These are phyloP conservation scores for Teunomyces stri DNA, from an alignment of 805 yeast species.

Conservation along the genomic window DNA sequence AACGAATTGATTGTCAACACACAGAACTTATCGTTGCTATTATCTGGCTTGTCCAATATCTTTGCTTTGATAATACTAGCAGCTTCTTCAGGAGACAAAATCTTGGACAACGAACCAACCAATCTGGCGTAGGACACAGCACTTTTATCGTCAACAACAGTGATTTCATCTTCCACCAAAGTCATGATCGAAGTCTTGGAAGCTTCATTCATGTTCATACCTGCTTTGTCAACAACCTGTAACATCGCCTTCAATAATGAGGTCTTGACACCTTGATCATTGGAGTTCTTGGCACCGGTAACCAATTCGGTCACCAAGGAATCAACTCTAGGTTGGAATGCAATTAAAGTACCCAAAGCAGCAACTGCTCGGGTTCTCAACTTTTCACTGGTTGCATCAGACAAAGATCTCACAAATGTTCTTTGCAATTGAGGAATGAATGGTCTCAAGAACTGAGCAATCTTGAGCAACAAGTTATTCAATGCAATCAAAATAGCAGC, in stretches of 20 bases:
- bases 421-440: slow-evolving; percentile 97
- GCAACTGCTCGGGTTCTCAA: slow-evolving; percentile 82
- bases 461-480: slow-evolving; percentile 70
- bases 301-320: slow-evolving; percentile 85
- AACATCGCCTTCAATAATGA: slow-evolving; percentile 83
- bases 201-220: slow-evolving; percentile 69
- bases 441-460: slow-evolving; percentile 90
- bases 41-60: slow-evolving; percentile 47
- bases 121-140: slow-evolving; percentile 76
- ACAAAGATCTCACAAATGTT: slow-evolving; percentile 88
- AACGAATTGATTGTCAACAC: slow-evolving; percentile 75
- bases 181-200: slow-evolving; percentile 68
- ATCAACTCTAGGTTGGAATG: slow-evolving; percentile 90
- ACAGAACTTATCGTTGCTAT: slow-evolving; percentile 52
- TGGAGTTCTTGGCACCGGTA: slow-evolving; percentile 64
- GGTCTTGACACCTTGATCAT: slow-evolving; percentile 70
- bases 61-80: slow-evolving; percentile 54
- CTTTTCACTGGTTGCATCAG: slow-evolving; percentile 70
- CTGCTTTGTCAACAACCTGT: slow-evolving; percentile 80
- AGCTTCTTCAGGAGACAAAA: slow-evolving; percentile 64
- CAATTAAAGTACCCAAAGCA: slow-evolving; percentile 85
- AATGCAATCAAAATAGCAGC: slow-evolving; percentile 89
- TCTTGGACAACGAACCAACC: slow-evolving; percentile 72
- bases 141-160: slow-evolving; percentile 50
- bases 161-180: slow-evolving; percentile 71